Base-by-base conservation (phyloP, 1,284 basidiomycete genomes). In the Rhodotorula glutinis region DNA sequence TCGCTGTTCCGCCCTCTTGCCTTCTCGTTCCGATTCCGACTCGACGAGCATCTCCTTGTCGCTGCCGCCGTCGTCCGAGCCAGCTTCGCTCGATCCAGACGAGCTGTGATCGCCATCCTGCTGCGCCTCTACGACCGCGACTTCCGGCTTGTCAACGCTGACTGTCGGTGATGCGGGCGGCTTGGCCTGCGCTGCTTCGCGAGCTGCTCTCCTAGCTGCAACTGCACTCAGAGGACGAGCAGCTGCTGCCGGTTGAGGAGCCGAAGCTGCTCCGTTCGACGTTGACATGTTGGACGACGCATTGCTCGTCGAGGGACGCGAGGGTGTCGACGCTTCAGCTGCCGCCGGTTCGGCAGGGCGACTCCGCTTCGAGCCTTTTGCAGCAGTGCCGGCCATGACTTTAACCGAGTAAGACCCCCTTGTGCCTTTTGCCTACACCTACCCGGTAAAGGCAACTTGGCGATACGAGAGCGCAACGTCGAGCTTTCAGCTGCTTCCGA, bases 151-250 rank as follows among this genome's bases (percentile, higher is more conserved):
- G 14, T 44, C 43, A 16, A 19, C 4, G 43, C 43, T 44, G 43
- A 44, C 43, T 16, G 43, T 16, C 17, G 43, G 3, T 13, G 33
- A 10, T 10, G 23, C 9, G 8, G 16, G 13, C 5, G 25, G 13
- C 16, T 21, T n/a, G 25, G 61, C 61, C 1, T 4, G 11, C 16
- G 54, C 47, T 10, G 53, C 44, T 27, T 52, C 29, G 33, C 49
- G 29, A 7, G 70, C 70, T 40, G 70, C 70, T n/a, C 65, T 59
- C 23, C 70, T 43, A 0, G 67, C 67, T n/a, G 67, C 67, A 33
- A 52, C 21, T 21, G 56, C 43, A 27, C 52, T 53, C 19, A 53
- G 41, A 0, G 19, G 53, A 10, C 30, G 60, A 10, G 7, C 11
- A 38, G 33, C 33, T 11, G 33, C 33, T 38, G 33, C n/a, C n/a